Percentiles rank a stretch among this genome's conserved stretches.
Conservation (phyloP, 768 basidiomycete species). For the Stropharia rugosoannulata region DNA sequence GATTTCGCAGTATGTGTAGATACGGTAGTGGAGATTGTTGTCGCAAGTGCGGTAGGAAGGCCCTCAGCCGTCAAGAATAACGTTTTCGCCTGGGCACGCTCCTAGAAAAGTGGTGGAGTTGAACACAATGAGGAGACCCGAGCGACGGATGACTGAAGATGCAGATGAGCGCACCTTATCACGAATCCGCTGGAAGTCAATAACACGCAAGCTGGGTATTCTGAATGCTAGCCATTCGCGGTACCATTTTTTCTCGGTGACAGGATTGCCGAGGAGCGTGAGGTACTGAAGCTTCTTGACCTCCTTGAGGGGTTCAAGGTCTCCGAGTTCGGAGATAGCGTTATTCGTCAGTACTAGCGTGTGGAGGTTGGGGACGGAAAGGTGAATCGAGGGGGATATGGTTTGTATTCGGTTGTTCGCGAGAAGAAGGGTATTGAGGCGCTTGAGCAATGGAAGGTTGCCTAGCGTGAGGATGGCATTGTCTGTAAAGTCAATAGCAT, state of each 20-base stretch:
- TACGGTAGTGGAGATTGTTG: constrained; percentile 71
- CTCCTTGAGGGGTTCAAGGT: constrained; percentile 81
- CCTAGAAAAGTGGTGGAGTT: constrained; percentile 44
- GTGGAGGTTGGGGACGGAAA: constrained; percentile 82
- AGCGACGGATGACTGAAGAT: constrained; percentile 21
- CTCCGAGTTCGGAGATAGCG: constrained; percentile 75
- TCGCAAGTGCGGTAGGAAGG: constrained; percentile 77
- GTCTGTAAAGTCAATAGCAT: constrained; percentile 92
- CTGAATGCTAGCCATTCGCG: constrained; percentile 94
- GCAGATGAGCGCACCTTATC: constrained; percentile 78
- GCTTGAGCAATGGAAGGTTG: constrained; percentile 85
- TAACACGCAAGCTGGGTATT: constrained; percentile 82
- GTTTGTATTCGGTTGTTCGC: constrained; percentile 88
- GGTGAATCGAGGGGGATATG: constrained; percentile 79
- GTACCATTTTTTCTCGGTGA: constrained; percentile 92
- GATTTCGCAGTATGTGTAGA: constrained; percentile 65
- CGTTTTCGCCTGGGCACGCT: constrained; percentile 70
- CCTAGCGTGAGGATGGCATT: constrained; percentile 81
- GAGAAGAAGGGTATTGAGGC: constrained; percentile 79
- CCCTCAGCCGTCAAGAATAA: constrained; percentile 83
- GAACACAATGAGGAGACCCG: constrained; percentile 7
- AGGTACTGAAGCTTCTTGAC: constrained; percentile 73
- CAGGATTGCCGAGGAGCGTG: constrained; percentile 79
- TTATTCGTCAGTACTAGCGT: constrained; percentile 86
- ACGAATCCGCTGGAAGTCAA: constrained; percentile 93